Percentiles rank a stretch among this genome's conserved stretches.
Evolutionary conservation across 2,329 filamentous ascomycete species (phyloP).

Genomic region (Ambrosiella xylebori): DNA sequence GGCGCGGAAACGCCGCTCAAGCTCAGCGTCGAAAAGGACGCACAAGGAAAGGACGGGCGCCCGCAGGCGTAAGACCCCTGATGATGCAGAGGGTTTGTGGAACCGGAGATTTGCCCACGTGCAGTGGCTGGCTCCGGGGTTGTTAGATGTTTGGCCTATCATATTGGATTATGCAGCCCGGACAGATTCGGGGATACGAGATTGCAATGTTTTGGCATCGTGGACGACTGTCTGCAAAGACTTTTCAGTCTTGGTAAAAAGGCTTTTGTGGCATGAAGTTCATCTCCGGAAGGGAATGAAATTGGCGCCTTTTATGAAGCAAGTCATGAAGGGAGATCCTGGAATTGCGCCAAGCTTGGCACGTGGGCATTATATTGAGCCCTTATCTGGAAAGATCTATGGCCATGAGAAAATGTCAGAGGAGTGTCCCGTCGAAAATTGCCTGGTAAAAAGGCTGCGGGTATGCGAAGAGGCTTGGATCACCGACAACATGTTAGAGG

Average conservation of each 20-base stretch:
- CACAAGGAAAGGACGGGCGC: no score
- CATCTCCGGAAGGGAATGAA: not conserved
- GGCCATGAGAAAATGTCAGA: not conserved
- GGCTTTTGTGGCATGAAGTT: not conserved
- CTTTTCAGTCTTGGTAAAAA: not conserved
- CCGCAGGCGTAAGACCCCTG: no score
- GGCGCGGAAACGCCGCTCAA: no score
- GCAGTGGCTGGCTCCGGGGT: not conserved
- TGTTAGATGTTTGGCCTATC: conserved; percentile 7
- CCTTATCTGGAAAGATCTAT: not conserved
- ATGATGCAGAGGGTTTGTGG: not conserved
- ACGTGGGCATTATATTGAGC: not conserved
- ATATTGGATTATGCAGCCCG: conserved; percentile 2
- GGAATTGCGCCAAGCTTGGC: not conserved
- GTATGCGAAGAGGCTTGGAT: not conserved
- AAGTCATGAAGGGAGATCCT: not conserved
- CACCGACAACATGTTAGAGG: not conserved
- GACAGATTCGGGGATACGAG: not conserved
- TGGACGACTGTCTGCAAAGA: not conserved
- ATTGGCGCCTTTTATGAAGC: not conserved
- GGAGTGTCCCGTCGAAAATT: not conserved
- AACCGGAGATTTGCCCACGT: not conserved
- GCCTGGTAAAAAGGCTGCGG: not conserved
- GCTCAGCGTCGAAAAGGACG: no score
- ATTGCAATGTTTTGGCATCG: not conserved